Percentiles rank a stretch among this genome's conserved stretches.
Conservation (phyloP, 1,284 basidiomycete genomes). For the Ceratobasidium sp. region DNA sequence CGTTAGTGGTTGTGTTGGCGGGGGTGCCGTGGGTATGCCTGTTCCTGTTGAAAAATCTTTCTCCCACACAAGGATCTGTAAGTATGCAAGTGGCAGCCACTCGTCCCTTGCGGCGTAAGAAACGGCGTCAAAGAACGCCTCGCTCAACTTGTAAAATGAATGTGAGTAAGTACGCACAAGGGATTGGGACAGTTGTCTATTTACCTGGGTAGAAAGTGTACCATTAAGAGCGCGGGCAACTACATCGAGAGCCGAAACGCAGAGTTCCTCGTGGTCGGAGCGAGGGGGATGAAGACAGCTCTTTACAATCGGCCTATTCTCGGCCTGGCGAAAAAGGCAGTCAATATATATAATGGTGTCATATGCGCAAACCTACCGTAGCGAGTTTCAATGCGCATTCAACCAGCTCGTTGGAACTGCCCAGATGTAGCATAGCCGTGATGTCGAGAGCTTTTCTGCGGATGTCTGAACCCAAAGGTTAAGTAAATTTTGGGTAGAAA, state of each 20-base stretch:
- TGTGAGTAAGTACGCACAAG: not conserved
- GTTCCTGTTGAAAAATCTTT: not conserved
- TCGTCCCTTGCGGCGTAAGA: not conserved
- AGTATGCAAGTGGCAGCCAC: not conserved
- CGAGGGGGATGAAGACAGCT: not conserved
- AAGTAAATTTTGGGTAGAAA: not conserved
- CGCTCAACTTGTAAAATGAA: not conserved
- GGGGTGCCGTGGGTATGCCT: not conserved
- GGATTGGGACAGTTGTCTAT: not conserved
- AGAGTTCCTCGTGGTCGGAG: slow-evolving; percentile 17
- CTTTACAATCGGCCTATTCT: not conserved
- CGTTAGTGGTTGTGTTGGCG: not conserved
- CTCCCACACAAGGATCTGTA: slow-evolving; percentile 35
- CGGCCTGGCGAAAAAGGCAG: not conserved
- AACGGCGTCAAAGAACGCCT: slow-evolving; percentile 11
- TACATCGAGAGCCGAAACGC: not conserved
- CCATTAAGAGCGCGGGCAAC: not conserved
- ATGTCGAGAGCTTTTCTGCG: slow-evolving; percentile 29
- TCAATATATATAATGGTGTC: not conserved
- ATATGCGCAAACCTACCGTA: not conserved
- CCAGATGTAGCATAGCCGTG: slow-evolving; percentile 26
- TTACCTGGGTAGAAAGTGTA: slow-evolving; percentile 10
- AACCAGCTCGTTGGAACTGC: slow-evolving; percentile 8
- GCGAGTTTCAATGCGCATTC: slow-evolving; percentile 26
- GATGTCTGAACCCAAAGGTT: not conserved